These are phyloP conservation scores for Fusarium buxicola DNA, from an alignment of 2,329 filamentous ascomycete genomes.

Conservation along the genomic window DNA sequence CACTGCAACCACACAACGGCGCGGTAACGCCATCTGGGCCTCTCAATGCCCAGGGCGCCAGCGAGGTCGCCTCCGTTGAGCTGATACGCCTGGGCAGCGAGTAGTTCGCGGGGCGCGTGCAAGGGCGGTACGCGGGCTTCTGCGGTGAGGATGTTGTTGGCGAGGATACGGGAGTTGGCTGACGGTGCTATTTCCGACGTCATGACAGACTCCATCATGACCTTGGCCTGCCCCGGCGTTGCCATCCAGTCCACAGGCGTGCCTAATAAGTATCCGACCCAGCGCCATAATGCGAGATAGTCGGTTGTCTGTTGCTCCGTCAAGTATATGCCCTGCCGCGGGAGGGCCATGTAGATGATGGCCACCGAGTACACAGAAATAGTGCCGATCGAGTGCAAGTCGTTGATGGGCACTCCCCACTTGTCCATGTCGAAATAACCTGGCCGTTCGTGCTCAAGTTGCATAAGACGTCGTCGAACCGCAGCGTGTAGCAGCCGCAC, in stretches of 20 bases:
- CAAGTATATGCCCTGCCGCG: conserved; percentile 77
- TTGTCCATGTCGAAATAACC: conserved; percentile 70
- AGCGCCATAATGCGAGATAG: conserved; percentile 81
- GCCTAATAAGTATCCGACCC: conserved; percentile 78
- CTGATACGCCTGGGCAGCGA: conserved; percentile 75
- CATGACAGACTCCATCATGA: conserved; percentile 75
- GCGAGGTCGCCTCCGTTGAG: conserved; percentile 75
- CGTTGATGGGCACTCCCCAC: conserved; percentile 76
- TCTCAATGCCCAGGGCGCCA: conserved; percentile 68
- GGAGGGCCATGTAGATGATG: conserved; percentile 75
- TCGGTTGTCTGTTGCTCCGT: conserved; percentile 71
- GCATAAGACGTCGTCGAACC: conserved; percentile 71
- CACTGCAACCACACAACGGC: conserved; percentile 73
- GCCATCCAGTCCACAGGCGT: conserved; percentile 72
- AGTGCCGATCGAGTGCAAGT: conserved; percentile 79
- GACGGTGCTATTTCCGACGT: conserved; percentile 75
- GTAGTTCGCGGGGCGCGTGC: conserved; percentile 73
- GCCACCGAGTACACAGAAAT: conserved; percentile 76
- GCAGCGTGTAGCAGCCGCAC: conserved; percentile 74
- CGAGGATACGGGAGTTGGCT: conserved; percentile 70
- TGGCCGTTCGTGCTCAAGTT: conserved; percentile 63
- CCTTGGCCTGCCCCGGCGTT: conserved; percentile 65
- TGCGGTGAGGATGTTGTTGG: conserved; percentile 79
- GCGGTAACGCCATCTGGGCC: conserved; percentile 68
- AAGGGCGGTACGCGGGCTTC: conserved; percentile 75